Base-by-base conservation (phyloP, 768 basidiomycete genomes). In the Rhodotorula taiwanensis region DNA sequence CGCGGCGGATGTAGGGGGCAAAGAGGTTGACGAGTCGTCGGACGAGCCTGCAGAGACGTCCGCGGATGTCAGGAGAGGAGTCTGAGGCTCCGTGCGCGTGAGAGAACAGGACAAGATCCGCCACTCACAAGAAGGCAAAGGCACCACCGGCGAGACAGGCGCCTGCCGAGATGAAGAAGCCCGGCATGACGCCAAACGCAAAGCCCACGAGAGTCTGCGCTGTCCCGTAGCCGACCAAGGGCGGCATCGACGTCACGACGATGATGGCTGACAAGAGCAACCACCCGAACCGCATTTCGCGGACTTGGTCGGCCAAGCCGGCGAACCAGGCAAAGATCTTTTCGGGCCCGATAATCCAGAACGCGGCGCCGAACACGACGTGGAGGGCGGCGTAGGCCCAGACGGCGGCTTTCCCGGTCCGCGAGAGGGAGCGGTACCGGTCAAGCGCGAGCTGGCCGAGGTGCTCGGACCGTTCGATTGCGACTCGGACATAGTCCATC, bases 171-270 rank as follows among this genome's bases (percentile, higher is more conserved):
- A 90, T 80, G 66, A 79, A 79, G 76, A 87, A 86, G 0, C 89
- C 89, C 2, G 55, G 56, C 60, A 80, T 80, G 77, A 88, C 80
- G 49, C 89, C 89, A 70, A 87, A 91, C 3, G 87, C 85, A 75
- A 89, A 91, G 3, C 89, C 89, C 70, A 84, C 85, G 13, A 92
- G 73, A 18, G 85, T 83, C 33, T 83, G 71, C 45, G 62, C 75
- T 0, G 86, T 86, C 1, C 84, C 84, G 74, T 86, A 84, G 1
- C 87, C 87, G 57, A 85, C 78, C 64, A 83, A 73, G 21, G 82
- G 86, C 25, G 82, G 84, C 68, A 84, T 81, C 1, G 41, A 39
- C 1, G 69, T 66, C 10, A 64, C 57, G 48, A 66, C 25, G 43
- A 65, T 55, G 50, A 65, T 52, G 27, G 7, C 8, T 16, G 36